Conservation (phyloP, 192 early-diverging fungal species). For the Linnemannia exigua region DNA sequence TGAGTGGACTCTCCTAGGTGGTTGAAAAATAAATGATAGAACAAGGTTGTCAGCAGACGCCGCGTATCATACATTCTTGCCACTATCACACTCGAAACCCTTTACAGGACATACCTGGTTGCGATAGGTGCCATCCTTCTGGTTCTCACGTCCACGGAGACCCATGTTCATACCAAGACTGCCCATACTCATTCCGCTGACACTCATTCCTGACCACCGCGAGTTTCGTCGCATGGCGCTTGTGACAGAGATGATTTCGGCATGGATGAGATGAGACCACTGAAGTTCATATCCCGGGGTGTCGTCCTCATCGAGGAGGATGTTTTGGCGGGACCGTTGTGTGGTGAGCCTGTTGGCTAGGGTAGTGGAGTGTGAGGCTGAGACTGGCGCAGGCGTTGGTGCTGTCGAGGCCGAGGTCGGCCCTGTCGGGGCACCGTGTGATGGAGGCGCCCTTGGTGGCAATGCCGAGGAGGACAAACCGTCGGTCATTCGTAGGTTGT, state of each 20-base stretch:
- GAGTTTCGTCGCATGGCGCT: slow-evolving; percentile 87
- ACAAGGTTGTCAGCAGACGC: background rate
- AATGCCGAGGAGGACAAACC: slow-evolving; percentile 27
- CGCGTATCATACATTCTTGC: background rate
- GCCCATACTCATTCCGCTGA: slow-evolving; percentile 69
- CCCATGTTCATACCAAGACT: slow-evolving; percentile 73
- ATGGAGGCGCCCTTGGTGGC: slow-evolving; percentile 3
- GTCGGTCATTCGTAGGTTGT: slow-evolving; percentile 27
- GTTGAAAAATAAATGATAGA: background rate
- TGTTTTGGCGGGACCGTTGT: slow-evolving; percentile 17
- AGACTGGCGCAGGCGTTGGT: background rate
- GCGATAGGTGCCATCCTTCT: slow-evolving; percentile 60
- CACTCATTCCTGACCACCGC: slow-evolving; percentile 78
- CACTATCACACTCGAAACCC: background rate
- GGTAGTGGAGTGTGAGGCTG: slow-evolving; percentile 17
- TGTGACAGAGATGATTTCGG: slow-evolving; percentile 82
- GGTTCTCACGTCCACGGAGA: slow-evolving; percentile 59
- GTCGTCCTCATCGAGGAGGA: background rate
- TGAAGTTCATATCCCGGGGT: slow-evolving; percentile 66
- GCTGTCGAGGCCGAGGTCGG: background rate
- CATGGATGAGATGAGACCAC: slow-evolving; percentile 79
- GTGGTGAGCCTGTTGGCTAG: slow-evolving; percentile 30
- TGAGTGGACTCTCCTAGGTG: slow-evolving; percentile 72
- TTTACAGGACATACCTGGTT: slow-evolving; percentile 56
- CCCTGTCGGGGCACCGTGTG: background rate